phyloP scores from a whole-genome alignment of 441 rosid genomes.

The Biscutella laevigata region DNA sequence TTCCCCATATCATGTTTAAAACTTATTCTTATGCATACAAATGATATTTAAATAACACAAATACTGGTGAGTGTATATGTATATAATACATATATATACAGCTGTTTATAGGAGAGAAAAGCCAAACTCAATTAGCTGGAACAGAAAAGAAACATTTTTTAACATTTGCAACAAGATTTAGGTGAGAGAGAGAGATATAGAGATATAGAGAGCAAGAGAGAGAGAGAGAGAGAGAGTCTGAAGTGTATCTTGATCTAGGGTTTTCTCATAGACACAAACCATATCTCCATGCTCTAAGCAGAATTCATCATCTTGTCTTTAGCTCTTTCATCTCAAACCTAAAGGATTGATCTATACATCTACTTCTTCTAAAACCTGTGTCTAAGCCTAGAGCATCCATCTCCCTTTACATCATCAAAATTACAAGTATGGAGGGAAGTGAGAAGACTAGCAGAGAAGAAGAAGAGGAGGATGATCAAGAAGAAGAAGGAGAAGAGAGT shows the following conservation, averaged over 20 bases:
- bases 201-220: constrained; percentile 14
- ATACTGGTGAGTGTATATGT: neutral
- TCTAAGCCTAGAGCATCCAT: neutral
- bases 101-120: constrained; percentile 21
- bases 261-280: constrained; percentile 32
- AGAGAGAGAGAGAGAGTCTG: constrained; percentile 24
- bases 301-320: constrained; percentile 15
- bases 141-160: constrained; percentile 25
- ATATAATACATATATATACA: neutral
- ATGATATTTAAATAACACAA: neutral
- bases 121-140: constrained; percentile 25
- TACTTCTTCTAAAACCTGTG: constrained; percentile 14
- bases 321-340: constrained; percentile 16
- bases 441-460: neutral
- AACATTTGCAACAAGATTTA: constrained; percentile 31
- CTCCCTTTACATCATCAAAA: neutral
- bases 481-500: constrained; percentile 38
- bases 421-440: constrained; percentile 6
- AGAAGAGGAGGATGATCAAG: constrained; percentile 4
- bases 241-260: constrained; percentile 71
- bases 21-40: constrained; percentile 1
- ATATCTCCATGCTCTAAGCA: constrained; percentile 25
- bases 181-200: constrained; percentile 35
- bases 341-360: constrained; percentile 17
- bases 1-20: neutral